A percentile compares a stretch with the other conserved stretches of the same genome.
phyloP scores from a whole-genome alignment of 352 stramenopile species.

The Phytophthora multivora region DNA sequence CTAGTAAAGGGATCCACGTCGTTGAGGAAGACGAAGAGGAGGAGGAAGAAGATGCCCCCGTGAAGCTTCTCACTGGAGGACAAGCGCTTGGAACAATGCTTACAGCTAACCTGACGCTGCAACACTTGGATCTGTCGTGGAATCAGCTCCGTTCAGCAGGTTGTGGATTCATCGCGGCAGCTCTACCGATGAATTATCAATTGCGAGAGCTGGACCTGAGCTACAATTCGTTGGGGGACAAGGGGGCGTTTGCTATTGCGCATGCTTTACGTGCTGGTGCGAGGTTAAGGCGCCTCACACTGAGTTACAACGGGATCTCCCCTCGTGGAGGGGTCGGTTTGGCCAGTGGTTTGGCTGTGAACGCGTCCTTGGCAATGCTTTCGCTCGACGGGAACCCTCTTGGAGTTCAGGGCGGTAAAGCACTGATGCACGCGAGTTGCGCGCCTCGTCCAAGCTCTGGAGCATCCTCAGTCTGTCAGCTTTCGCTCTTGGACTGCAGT shows the following conservation, averaged over 20 bases:
- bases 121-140: conserved; percentile 83
- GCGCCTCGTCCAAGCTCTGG: conserved; percentile 10
- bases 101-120: conserved; percentile 74
- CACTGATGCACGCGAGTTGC: conserved; percentile 64
- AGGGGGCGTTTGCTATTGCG: conserved; percentile 60
- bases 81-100: conserved; percentile 85
- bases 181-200: conserved; percentile 69
- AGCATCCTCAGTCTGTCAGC: conserved; percentile 35
- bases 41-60: conserved; percentile 11
- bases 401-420: conserved; percentile 55
- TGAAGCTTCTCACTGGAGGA: conserved; percentile 49
- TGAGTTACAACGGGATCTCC: conserved; percentile 75
- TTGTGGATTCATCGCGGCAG: conserved; percentile 44
- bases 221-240: conserved; percentile 68
- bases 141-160: conserved; percentile 68
- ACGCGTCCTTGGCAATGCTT: conserved; percentile 51
- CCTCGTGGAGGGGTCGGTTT: conserved; percentile 57
- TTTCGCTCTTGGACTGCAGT: conserved; percentile 65
- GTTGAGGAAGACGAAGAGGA: conserved; percentile 18
- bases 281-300: conserved; percentile 42
- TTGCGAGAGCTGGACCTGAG: conserved; percentile 62
- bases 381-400: conserved; percentile 66
- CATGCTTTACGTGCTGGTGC: conserved; percentile 61
- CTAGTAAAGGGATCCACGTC: not conserved
- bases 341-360: conserved; percentile 56